phyloP scores from a whole-genome alignment of 2,329 filamentous ascomycete species.

The Spiromastix sp. region DNA sequence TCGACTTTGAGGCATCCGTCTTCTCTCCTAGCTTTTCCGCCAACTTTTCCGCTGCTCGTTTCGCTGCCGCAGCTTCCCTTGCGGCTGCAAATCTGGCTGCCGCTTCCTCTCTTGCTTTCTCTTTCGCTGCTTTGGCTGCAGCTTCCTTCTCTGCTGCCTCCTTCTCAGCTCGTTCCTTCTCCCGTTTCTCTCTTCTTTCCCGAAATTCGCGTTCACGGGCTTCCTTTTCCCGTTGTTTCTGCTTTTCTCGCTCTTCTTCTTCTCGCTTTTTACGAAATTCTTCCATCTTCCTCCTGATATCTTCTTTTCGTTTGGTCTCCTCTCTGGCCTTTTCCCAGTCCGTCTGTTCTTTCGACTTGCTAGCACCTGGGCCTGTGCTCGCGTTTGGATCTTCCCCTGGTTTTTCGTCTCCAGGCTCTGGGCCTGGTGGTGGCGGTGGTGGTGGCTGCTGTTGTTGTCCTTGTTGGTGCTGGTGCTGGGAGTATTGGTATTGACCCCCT shows the following conservation, averaged over 20 bases:
- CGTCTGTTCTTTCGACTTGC: conserved; percentile 8
- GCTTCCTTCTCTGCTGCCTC: conserved; percentile 17
- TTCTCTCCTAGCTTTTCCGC: conserved; percentile 50
- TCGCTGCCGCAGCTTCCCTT: conserved; percentile 25
- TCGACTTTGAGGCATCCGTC: conserved; percentile 26
- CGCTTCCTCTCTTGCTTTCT: conserved; percentile 13
- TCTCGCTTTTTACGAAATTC: conserved; percentile 28
- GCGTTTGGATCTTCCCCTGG: neutral
- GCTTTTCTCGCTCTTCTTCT: conserved; percentile 28
- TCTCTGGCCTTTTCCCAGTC: conserved; percentile 22
- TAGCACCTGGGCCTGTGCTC: conserved; percentile 1
- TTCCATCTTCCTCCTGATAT: conserved; percentile 24
- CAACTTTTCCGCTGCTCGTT: conserved; percentile 23
- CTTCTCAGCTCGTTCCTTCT: conserved; percentile 15
- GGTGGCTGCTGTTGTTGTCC: conserved; percentile 4
- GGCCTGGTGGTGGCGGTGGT: neutral
- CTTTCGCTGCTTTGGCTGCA: conserved; percentile 17
- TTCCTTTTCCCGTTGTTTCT: conserved; percentile 29
- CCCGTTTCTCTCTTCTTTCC: conserved; percentile 30
- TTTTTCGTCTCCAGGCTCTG: neutral
- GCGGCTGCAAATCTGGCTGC: conserved; percentile 19
- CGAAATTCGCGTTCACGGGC: conserved; percentile 30
- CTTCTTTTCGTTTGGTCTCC: conserved; percentile 29
- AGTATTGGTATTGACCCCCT: conserved; percentile 8
- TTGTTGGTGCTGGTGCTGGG: neutral